Evolutionary conservation across 306 rosid species (phyloP).

Genomic region (Amphicarpaea edgeworthii): DNA sequence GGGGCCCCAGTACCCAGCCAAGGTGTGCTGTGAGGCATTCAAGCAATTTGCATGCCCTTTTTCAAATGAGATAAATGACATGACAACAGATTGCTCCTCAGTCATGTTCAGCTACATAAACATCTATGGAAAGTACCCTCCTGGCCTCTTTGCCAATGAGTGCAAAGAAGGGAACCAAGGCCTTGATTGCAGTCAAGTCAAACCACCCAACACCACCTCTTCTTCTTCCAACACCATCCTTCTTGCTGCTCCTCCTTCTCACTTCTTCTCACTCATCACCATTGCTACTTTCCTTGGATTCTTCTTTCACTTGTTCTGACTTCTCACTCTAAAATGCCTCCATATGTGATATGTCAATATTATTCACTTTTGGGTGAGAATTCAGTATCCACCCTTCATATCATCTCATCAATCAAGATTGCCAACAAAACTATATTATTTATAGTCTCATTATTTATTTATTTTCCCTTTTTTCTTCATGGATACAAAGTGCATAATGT

Average conservation of each 20-base stretch:
- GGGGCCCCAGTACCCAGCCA: constrained; percentile 81
- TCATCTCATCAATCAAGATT: constrained; percentile 17
- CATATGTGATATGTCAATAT: no score
- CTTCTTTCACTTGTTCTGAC: constrained; percentile 48
- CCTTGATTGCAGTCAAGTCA: constrained; percentile 56
- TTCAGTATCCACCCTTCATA: constrained; percentile 5
- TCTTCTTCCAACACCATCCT: constrained; percentile 30
- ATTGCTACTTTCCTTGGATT: constrained; percentile 41
- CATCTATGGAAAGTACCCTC: constrained; percentile 85
- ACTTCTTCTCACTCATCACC: constrained; percentile 33
- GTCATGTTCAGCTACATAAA: constrained; percentile 96
- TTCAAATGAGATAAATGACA: constrained; percentile 51
- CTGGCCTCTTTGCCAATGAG: constrained; percentile 79
- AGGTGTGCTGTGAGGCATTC: constrained; percentile 72
- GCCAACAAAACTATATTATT: constrained; percentile 14
- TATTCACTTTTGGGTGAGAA: no score
- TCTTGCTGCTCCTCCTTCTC: constrained; percentile 29
- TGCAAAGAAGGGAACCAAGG: constrained; percentile 77
- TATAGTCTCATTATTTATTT: background rate
- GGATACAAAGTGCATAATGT: background rate
- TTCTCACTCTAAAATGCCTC: no score
- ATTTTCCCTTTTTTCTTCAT: background rate
- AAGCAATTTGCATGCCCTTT: constrained; percentile 88
- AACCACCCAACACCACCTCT: background rate
- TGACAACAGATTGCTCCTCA: constrained; percentile 59